A percentile compares a stretch with the other conserved stretches of the same genome.
phyloP scores from a whole-genome alignment of 2,329 filamentous ascomycete genomes.

The Alternaria brassicicola region DNA sequence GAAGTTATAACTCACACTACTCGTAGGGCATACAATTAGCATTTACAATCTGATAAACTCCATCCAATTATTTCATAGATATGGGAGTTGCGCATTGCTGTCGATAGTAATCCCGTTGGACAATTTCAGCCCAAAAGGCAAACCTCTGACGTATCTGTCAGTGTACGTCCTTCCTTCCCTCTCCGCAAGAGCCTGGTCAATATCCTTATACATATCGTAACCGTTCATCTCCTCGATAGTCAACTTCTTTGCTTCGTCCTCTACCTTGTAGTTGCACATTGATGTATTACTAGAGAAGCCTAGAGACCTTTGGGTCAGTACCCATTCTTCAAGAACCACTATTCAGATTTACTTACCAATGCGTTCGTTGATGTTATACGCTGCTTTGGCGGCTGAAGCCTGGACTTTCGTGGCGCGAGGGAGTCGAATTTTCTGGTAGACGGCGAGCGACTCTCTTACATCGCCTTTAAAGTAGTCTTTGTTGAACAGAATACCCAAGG shows the following conservation, averaged over 20 bases:
- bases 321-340: no score
- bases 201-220: conserved; percentile 26
- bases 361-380: conserved; percentile 49
- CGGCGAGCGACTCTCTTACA: conserved; percentile 38
- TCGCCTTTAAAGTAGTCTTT: conserved; percentile 51
- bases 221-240: conserved; percentile 74
- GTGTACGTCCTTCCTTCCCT: conserved; percentile 13
- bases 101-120: conserved; percentile 13
- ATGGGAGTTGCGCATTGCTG: not conserved
- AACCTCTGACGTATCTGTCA: conserved; percentile 8
- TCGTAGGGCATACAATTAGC: no score
- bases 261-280: conserved; percentile 64
- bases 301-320: no score
- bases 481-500: conserved; percentile 66
- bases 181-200: conserved; percentile 23
- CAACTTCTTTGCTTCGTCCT: conserved; percentile 65
- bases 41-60: no score
- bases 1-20: no score
- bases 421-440: conserved; percentile 48
- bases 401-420: conserved; percentile 49
- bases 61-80: no score
- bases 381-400: conserved; percentile 44
- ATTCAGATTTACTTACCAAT: no score
- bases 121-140: conserved; percentile 18
- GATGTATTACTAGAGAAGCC: conserved; percentile 66